Evolutionary conservation across 2,329 filamentous ascomycete species (phyloP), one percentile per base, ranked within the genome.

Genomic region (Plectosphaerella sp.): DNA sequence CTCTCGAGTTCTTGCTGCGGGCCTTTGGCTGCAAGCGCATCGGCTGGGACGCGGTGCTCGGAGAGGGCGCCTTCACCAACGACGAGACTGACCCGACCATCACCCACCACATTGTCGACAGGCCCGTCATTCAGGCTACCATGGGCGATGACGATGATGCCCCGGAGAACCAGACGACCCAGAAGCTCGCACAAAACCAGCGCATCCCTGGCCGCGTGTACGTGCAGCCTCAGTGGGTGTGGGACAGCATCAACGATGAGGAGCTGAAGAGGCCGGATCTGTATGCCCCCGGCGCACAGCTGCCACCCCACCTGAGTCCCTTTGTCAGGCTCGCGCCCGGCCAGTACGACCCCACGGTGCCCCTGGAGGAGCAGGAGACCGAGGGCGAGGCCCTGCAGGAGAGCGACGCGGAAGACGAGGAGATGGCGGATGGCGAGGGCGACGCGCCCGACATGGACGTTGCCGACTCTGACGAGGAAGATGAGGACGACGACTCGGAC

Each of bases 221-320:
- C 62, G 75, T 99, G 52, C 94, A 99, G 74, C 94, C 94, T 18
- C 94, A 99, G 68, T 99, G 95, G 93, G 85, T 99, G 4, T 99
- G 94, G 94, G 94, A 99, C 66, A 93, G 89, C 63, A 76, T 96
- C 67, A 99, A 99, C 67, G 89, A 94, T 45, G 90, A 91, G 57
- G 91, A 93, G 70, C 75, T 99, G 52, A 86, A 97, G 67, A 82
- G 88, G 58, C 84, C 92, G 33, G 91, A 97, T 65, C 72, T 92
- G 36, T 99, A 99, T 64, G 89, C 87, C 1, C 94, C 94, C 2
- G 94, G 94, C 16, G 88, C 92, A 16, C 86, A 90, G 59, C 78
- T 99, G 33, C 94, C 94, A 20, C 94, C 94, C 12, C 94, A 99
- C 78, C 72, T 99, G 61, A 97, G 92, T 69, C 94, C 94, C 24